Base-by-base conservation (phyloP, 2,329 filamentous ascomycete species). In the Huntiella bhutanensis region DNA sequence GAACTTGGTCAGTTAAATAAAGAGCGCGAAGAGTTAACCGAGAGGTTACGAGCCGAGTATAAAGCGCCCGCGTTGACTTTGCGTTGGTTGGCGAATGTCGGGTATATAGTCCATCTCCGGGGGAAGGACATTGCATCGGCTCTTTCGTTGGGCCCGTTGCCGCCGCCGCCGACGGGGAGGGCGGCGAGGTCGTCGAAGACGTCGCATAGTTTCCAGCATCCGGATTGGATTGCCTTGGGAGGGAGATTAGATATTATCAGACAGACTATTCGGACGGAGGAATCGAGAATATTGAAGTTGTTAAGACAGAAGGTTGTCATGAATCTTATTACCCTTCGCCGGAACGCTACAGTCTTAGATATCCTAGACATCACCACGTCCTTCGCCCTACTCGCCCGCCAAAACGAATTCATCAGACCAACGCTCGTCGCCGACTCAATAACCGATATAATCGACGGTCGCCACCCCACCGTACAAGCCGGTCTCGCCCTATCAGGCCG, bases 291-390 rank as follows among this genome's bases (percentile, higher is more conserved):
- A 5, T 85, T 96, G 54, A 68, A 75, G 48, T 63, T 70, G 4
- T 68, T 98, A 6, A 80, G 88, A 28, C 73, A 77, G 51, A 68
- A 74, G 43, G 86, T 95, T 0, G 77, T 96, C 3, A 64, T 73
- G 41, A 88, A 87, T 54, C 71, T 98, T 3, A 76, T 95, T 52
- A 84, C 80, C 55, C 73, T 98, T 11, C 79, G 91, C 4, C 81
- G 82, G 48, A 96, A 95, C 60, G 87, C 88, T 8, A 71, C 76
- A n/a, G 81, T 94, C 1, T 73, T 98, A 15, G 88, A 96, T 58
- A 87, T 95, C 60, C 73, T 98, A 6, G 91, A 98, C 61, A 81
- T 98, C 34, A 75, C 82, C 2, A 84, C 83, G 47, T 85, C 85
- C 0, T 93, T 93, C 56, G 85, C 91, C 2, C 70, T 68, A 4